Percentiles rank a stretch among this genome's conserved stretches.
Conservation (phyloP, 768 basidiomycete species). For the Serendipita sp. region DNA sequence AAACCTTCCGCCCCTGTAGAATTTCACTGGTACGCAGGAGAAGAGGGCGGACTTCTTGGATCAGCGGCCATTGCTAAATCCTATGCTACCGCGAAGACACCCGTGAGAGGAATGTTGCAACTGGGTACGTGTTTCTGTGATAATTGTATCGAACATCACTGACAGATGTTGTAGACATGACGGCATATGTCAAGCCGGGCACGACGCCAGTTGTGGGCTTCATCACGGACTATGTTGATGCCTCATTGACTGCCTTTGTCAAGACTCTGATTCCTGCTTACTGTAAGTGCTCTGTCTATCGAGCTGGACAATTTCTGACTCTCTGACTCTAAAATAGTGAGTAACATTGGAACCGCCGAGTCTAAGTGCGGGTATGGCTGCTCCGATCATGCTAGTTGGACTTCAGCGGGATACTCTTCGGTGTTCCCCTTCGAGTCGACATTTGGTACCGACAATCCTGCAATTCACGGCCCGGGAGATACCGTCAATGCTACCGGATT, state of each 20-base stretch:
- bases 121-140: slow-evolving; percentile 21
- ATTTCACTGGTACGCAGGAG: slow-evolving; percentile 75
- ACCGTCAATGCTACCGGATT: slow-evolving; percentile 22
- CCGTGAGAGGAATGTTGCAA: slow-evolving; percentile 35
- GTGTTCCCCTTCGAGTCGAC: slow-evolving; percentile 3
- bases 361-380: slow-evolving; percentile 1
- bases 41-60: slow-evolving; percentile 74
- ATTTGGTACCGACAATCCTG: neutral
- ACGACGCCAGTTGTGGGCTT: slow-evolving; percentile 23
- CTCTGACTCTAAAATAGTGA: neutral
- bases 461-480: slow-evolving; percentile 6
- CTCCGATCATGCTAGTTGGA: slow-evolving; percentile 5
- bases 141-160: neutral
- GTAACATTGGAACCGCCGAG: neutral
- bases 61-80: slow-evolving; percentile 42
- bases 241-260: slow-evolving; percentile 9
- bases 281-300: neutral
- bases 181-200: slow-evolving; percentile 29
- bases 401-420: neutral
- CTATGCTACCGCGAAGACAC: slow-evolving; percentile 29
- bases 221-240: slow-evolving; percentile 24
- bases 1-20: slow-evolving; percentile 48
- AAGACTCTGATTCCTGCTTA: neutral
- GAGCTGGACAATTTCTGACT: neutral
- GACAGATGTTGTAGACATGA: slow-evolving; percentile 10